Percentiles rank a stretch among this genome's conserved stretches.
Evolutionary conservation across 305 asterid genomes (phyloP).

Genomic region (Euphrasia arctica): DNA sequence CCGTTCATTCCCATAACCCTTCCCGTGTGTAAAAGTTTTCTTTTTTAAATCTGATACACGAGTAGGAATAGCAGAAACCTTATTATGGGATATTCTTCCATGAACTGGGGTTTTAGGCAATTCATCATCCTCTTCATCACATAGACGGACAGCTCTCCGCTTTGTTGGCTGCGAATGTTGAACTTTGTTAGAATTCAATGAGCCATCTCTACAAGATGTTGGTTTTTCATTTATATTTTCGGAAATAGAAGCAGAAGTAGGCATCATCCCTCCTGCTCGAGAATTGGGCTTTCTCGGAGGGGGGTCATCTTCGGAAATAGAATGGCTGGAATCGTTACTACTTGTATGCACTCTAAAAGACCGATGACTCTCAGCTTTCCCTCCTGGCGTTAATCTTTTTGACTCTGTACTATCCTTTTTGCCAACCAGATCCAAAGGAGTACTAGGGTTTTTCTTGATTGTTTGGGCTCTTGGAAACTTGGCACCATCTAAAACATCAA

Average conservation of each 20-base stretch:
- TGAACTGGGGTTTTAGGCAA: conserved; percentile 92
- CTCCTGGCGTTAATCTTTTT: conserved; percentile 38
- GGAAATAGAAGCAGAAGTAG: conserved; percentile 40
- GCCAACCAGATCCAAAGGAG: conserved; percentile 34
- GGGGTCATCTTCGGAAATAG: conserved; percentile 60
- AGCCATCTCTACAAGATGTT: conserved; percentile 35
- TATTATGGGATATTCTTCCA: conserved; percentile 59
- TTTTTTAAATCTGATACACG: conserved; percentile 38
- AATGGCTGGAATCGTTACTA: conserved; percentile 37
- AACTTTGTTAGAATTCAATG: conserved; percentile 35
- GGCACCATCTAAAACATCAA: conserved; percentile 39
- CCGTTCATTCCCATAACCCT: conserved; percentile 34
- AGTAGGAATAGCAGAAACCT: conserved; percentile 38
- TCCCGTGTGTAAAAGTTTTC: conserved; percentile 35
- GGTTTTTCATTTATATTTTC: conserved; percentile 41
- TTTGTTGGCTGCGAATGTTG: conserved; percentile 44
- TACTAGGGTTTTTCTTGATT: conserved; percentile 36
- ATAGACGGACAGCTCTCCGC: conserved; percentile 87
- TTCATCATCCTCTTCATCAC: conserved; percentile 67
- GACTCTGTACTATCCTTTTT: conserved; percentile 33
- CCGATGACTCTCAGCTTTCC: conserved; percentile 38
- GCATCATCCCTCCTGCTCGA: conserved; percentile 41
- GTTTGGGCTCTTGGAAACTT: conserved; percentile 30
- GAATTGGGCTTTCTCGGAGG: conserved; percentile 68
- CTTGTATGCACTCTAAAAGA: conserved; percentile 32